Conservation (phyloP, 2,329 filamentous ascomycete genomes). For the Trichoderma sp. region DNA sequence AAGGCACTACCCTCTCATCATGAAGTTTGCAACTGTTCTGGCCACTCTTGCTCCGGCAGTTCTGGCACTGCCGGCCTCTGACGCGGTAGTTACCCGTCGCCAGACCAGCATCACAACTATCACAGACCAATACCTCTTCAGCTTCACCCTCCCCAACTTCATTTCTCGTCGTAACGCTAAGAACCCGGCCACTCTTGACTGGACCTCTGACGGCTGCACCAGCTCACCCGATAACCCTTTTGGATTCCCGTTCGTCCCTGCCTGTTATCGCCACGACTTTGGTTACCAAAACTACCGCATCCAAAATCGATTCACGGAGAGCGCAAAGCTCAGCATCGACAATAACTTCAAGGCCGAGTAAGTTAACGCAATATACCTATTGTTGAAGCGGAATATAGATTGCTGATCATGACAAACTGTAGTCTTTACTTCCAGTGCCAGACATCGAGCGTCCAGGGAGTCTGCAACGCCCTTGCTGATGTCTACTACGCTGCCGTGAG, state of each 20-base stretch:
- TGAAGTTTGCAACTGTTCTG: constrained; percentile 33
- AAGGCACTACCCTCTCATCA: constrained; percentile 10
- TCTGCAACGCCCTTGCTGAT: constrained; percentile 37
- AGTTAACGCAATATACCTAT: constrained; percentile 16
- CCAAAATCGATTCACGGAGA: constrained; percentile 46
- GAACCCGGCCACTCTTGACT: constrained; percentile 40
- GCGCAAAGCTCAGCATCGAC: constrained; percentile 45
- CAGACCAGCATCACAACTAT: constrained; percentile 28
- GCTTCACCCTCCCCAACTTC: constrained; percentile 41
- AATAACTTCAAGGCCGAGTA: constrained; percentile 47
- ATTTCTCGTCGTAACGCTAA: constrained; percentile 37
- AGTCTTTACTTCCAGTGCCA: constrained; percentile 40
- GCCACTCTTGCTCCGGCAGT: constrained; percentile 26
- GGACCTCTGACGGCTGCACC: constrained; percentile 43
- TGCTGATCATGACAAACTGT: constrained; percentile 1
- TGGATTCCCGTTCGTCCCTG: constrained; percentile 42
- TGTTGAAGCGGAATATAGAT: fast-evolving
- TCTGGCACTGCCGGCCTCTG: constrained; percentile 25
- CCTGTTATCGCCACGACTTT: constrained; percentile 56
- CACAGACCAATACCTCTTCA: constrained; percentile 49
- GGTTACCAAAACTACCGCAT: constrained; percentile 52
- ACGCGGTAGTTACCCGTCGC: constrained; percentile 20
- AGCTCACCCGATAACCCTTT: constrained; percentile 43
- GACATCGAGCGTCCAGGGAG: constrained; percentile 17
- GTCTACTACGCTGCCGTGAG: constrained; percentile 41